Percentiles rank a stretch among this genome's conserved stretches.
Conservation (phyloP, 495 filamentous ascomycete species). For the Cercophora samala region DNA sequence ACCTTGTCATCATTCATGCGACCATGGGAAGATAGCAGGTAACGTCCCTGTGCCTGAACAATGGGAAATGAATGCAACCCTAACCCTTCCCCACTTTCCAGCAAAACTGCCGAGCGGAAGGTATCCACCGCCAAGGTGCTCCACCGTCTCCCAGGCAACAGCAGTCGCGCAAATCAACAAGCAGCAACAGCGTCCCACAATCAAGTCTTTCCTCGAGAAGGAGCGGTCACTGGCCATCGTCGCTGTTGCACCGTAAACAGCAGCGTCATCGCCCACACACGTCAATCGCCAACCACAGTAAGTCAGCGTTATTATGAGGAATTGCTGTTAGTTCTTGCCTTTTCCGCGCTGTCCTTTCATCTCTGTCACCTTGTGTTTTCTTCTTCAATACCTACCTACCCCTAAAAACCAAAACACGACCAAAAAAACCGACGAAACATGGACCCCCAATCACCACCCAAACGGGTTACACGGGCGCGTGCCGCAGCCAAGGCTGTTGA, state of each 20-base stretch:
- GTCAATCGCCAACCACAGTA: neutral
- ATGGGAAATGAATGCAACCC: neutral
- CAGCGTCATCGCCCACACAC: slow-evolving; percentile 8
- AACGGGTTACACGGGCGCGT: slow-evolving; percentile 58
- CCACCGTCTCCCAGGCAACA: slow-evolving; percentile 28
- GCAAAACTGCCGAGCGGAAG: neutral
- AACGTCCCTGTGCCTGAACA: neutral
- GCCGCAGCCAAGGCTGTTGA: slow-evolving; percentile 49
- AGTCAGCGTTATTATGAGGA: slow-evolving; percentile 18
- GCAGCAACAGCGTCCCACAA: slow-evolving; percentile 17
- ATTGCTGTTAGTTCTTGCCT: slow-evolving; percentile 21
- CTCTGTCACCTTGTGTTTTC: slow-evolving; percentile 6
- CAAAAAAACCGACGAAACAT: slow-evolving; percentile 23
- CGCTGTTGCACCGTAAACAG: slow-evolving; percentile 18
- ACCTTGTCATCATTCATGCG: neutral
- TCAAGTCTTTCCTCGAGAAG: slow-evolving; percentile 13
- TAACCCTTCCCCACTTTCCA: neutral
- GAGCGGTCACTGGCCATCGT: neutral
- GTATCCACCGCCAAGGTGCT: neutral
- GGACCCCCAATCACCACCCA: slow-evolving; percentile 52
- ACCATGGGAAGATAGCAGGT: neutral
- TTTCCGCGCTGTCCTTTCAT: slow-evolving; percentile 4
- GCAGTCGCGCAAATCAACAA: slow-evolving; percentile 24
- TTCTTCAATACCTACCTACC: slow-evolving; percentile 7
- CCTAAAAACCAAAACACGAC: slow-evolving; percentile 2